These are phyloP conservation scores for Trichoderma sp. DNA, from an alignment of 2,329 filamentous ascomycete species.

Conservation along the genomic window DNA sequence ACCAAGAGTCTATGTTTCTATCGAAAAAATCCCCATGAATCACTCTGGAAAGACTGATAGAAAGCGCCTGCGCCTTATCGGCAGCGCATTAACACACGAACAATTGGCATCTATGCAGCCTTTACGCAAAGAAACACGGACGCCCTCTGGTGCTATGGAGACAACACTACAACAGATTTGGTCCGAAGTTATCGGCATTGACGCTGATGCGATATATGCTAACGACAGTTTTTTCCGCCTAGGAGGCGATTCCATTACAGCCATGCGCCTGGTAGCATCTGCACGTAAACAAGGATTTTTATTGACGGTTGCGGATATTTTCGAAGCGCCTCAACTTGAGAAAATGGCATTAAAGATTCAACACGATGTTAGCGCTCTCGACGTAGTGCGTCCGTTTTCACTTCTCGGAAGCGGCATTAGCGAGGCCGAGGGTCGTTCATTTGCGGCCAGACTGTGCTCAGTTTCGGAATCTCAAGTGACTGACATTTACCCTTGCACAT, in stretches of 20 bases:
- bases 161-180: conserved; percentile 32
- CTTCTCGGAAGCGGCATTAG: not conserved
- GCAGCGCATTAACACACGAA: conserved; percentile 9
- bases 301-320: not conserved
- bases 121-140: conserved; percentile 17
- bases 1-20: conserved; percentile 9
- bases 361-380: not conserved
- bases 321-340: not conserved
- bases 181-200: conserved; percentile 38
- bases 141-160: conserved; percentile 20
- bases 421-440: not conserved
- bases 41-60: conserved; percentile 18
- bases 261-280: conserved; percentile 39
- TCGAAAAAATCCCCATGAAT: not conserved
- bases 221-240: conserved; percentile 38
- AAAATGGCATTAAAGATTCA: not conserved
- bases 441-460: not conserved
- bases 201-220: conserved; percentile 29
- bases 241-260: conserved; percentile 41
- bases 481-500: conserved; percentile 13
- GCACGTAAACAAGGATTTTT: conserved; percentile 26
- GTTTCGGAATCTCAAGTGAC: not conserved
- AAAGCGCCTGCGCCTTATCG: conserved; percentile 14
- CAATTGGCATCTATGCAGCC: conserved; percentile 2
- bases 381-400: not conserved